Base-by-base conservation (phyloP, 164 flowering plant species). In the Macadamia tetraphylla region DNA sequence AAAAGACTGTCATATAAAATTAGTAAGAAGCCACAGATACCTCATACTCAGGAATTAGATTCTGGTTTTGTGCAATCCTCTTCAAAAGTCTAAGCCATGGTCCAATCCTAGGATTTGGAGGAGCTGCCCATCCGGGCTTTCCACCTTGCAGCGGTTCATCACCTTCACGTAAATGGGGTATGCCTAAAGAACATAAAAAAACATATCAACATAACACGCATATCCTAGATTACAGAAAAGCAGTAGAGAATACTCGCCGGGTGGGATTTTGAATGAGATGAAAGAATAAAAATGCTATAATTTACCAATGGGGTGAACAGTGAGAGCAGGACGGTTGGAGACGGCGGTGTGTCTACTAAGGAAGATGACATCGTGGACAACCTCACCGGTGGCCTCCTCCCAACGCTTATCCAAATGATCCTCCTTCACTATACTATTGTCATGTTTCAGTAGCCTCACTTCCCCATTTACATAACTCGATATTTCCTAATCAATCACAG, bases 271-370 rank as follows among this genome's bases (percentile, higher is more conserved):
- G 13, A 60, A 52, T 12, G 40, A 35, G 3, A 35, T 35, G 40
- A 35, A 35, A 35, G 40, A 35, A 2, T 6, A 55, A 57, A 11
- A 46, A 49, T 49, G 11, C 40, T 35, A 5, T 35, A 35, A 35
- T 18, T 15, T 81, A 91, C 97, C 98, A n/a, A 88, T 94, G 0
- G 97, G 97, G 66, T 94, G 94, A 67, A 94, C 76, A 6, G 97
- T 94, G 67, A 94, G 88, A 3, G 97, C 94, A 18, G 95, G 97
- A 12, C 90, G 91, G 51, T 80, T 87, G 1, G 98, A 87, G 29
- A 77, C 97, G 31, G 97, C 95, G 8, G 84, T 86, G 77, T 94
- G 98, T 66, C 74, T 81, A 75, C 97, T 90, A 15, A 94, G 80
- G 69, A 94, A 94, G 3, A 94, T 86, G 58, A 89, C 77, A 67